Conservation (phyloP, 257 asterid species). For the Hygrophila difformis region DNA sequence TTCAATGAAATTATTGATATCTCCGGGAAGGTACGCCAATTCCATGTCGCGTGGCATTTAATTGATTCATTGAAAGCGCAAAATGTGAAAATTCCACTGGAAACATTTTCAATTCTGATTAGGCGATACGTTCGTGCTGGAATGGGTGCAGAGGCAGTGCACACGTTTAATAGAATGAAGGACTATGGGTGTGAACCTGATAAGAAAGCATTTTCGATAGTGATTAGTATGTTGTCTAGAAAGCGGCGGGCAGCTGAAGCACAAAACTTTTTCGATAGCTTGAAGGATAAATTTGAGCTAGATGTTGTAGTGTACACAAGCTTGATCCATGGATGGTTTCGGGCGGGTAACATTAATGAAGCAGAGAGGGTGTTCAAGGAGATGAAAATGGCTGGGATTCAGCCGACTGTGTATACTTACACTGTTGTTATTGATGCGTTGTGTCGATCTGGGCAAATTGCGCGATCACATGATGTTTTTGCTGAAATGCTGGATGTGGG, state of each 20-base stretch:
- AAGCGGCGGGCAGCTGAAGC: constrained; percentile 74
- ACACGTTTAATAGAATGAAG: constrained; percentile 70
- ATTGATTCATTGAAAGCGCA: constrained; percentile 52
- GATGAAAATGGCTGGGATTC: constrained; percentile 58
- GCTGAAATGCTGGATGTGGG: constrained; percentile 78
- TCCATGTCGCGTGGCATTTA: constrained; percentile 72
- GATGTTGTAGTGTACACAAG: constrained; percentile 86
- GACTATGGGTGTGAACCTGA: constrained; percentile 71
- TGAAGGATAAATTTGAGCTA: constrained; percentile 58
- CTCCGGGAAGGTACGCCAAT: constrained; percentile 75
- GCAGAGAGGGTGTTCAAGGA: constrained; percentile 72
- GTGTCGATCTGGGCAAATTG: constrained; percentile 81
- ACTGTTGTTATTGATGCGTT: constrained; percentile 77
- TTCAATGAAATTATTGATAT: too few species aligned
- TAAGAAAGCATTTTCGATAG: constrained; percentile 46
- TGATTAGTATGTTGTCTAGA: constrained; percentile 56
- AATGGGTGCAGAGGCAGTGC: constrained; percentile 67
- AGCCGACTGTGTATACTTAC: constrained; percentile 68
- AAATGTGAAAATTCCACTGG: constrained; percentile 31
- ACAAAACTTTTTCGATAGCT: constrained; percentile 67
- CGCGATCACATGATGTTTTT: constrained; percentile 82
- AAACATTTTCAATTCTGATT: constrained; percentile 58
- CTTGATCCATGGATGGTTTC: constrained; percentile 84
- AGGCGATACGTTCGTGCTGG: constrained; percentile 84
- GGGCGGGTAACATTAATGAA: constrained; percentile 58